A percentile compares a stretch with the other conserved stretches of the same genome.
Evolutionary conservation across 306 rosid genomes (phyloP).

Genomic region (Vigna radiata): DNA sequence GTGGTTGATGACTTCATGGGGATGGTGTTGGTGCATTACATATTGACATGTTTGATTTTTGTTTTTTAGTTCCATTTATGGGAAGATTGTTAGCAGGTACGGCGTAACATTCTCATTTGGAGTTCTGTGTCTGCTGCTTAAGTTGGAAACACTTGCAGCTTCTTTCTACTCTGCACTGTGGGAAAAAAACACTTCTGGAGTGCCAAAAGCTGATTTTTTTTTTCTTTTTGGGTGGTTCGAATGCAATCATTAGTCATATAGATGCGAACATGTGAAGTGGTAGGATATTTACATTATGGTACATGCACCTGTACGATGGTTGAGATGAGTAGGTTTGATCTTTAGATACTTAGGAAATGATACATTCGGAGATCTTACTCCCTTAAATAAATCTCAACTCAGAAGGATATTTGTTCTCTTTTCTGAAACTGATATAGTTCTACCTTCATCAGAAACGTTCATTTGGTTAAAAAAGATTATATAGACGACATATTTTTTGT

Average conservation of each 20-base stretch:
- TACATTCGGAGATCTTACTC: background rate
- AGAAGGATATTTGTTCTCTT: too few species aligned
- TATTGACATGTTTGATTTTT: background rate
- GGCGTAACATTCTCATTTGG: background rate
- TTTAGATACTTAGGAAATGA: too few species aligned
- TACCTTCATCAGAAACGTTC: background rate
- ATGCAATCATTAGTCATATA: background rate
- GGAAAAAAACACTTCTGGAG: background rate
- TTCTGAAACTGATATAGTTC: too few species aligned
- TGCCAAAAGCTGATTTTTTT: background rate
- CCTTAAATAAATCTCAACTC: background rate
- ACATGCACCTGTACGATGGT: too few species aligned
- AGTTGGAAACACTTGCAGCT: constrained; percentile 12
- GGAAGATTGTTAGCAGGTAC: background rate
- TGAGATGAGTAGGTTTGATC: too few species aligned
- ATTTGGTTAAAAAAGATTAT: background rate
- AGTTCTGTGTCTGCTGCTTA: background rate
- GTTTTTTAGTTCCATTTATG: background rate
- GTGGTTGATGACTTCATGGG: background rate
- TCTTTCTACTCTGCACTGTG: background rate
- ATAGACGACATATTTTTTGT: background rate
- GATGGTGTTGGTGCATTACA: background rate
- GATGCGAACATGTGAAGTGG: background rate
- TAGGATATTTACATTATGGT: too few species aligned
- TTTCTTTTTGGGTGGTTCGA: background rate